A percentile compares a stretch with the other conserved stretches of the same genome.
phyloP scores from a whole-genome alignment of 495 filamentous ascomycete species.

The Podospora pseudoanserina region DNA sequence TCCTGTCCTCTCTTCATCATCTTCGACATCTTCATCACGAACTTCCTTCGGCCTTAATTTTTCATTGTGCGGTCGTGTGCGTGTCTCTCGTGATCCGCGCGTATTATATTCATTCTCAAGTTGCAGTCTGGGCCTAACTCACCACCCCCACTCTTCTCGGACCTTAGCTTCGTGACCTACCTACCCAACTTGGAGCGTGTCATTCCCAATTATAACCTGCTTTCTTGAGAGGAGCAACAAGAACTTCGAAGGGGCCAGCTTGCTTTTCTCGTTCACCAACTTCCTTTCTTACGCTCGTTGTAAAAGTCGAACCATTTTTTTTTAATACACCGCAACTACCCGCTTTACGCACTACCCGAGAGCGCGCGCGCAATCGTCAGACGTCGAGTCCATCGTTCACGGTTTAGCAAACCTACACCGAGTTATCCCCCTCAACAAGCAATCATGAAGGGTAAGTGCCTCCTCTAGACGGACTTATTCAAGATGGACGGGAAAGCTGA shows the following conservation, averaged over 20 bases:
- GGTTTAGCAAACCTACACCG: background rate
- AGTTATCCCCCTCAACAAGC: slow-evolving; percentile 12
- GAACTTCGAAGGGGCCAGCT: background rate
- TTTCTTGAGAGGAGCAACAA: slow-evolving; percentile 3
- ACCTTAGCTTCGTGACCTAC: background rate
- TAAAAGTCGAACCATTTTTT: slow-evolving; percentile 17
- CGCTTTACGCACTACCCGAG: background rate
- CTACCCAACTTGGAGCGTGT: background rate
- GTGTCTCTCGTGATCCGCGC: slow-evolving; percentile 14
- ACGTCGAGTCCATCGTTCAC: slow-evolving; percentile 7
- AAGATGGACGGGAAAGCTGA: slow-evolving; percentile 27
- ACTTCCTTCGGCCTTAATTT: background rate
- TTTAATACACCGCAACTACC: slow-evolving; percentile 4
- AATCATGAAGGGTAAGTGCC: slow-evolving; percentile 52
- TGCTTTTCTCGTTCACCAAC: slow-evolving; percentile 1
- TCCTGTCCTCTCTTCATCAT: slow-evolving; percentile 1
- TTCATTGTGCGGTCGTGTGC: background rate
- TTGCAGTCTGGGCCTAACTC: background rate
- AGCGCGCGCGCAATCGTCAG: slow-evolving; percentile 11
- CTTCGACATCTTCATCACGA: background rate
- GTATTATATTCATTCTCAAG: slow-evolving; percentile 3
- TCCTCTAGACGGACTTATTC: background rate
- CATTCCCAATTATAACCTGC: background rate
- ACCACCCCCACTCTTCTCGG: background rate
- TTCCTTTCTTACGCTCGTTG: slow-evolving; percentile 36